A percentile compares a stretch with the other conserved stretches of the same genome.
Conservation (phyloP, 2,329 filamentous ascomycete species). For the Apiospora pterosperma region DNA sequence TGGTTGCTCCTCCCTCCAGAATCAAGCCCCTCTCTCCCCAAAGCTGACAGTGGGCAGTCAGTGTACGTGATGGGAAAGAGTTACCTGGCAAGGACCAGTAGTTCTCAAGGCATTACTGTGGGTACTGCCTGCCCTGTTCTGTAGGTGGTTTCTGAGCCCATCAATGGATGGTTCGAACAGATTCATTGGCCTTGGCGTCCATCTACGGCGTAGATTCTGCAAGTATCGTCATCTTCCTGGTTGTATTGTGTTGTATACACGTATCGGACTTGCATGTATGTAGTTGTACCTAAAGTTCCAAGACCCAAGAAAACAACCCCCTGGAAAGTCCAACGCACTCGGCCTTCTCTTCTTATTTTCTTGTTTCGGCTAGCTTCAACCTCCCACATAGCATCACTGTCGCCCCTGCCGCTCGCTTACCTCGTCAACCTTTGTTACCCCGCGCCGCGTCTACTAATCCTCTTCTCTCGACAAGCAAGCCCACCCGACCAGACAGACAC, state of each 20-base stretch:
- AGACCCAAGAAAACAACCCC: background rate
- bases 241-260: background rate
- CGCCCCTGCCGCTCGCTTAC: slow-evolving; percentile 2
- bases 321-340: background rate
- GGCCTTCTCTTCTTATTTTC: background rate
- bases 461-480: background rate
- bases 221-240: background rate
- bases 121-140: background rate
- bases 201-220: no score
- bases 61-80: background rate
- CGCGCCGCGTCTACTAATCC: background rate
- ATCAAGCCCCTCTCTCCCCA: no score
- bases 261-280: background rate
- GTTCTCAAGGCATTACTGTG: background rate
- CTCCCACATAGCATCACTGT: background rate
- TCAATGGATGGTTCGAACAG: no score
- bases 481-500: background rate
- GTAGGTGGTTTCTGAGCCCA: background rate
- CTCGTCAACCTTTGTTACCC: background rate
- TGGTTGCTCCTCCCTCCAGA: no score
- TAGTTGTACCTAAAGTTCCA: background rate
- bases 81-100: background rate
- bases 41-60: background rate
- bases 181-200: no score
- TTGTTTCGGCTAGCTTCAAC: background rate